phyloP scores from a whole-genome alignment of 2,329 filamentous ascomycete genomes.

The Arthrobotrys iridis region DNA sequence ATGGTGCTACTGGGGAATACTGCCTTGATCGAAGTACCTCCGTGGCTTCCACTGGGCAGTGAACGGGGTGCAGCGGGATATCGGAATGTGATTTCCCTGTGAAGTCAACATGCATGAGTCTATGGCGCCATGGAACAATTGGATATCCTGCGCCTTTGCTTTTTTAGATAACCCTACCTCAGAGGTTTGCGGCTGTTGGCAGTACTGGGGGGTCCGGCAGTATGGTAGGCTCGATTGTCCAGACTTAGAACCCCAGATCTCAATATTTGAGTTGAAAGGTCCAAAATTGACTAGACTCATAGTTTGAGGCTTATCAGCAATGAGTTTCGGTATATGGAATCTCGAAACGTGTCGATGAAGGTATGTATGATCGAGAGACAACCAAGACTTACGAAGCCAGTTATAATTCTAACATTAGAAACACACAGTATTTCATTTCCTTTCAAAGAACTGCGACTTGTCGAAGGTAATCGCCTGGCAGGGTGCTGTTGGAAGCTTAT shows the following conservation, averaged over 20 bases:
- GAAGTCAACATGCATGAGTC: constrained; percentile 50
- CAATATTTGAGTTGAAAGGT: constrained; percentile 40
- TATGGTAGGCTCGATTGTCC: constrained; percentile 15
- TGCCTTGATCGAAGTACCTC: background rate
- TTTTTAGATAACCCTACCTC: constrained; percentile 42
- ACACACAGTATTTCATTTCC: constrained; percentile 30
- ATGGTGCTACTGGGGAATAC: constrained; percentile 14
- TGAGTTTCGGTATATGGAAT: constrained; percentile 47
- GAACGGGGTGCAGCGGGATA: constrained; percentile 44
- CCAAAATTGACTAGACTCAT: constrained; percentile 32
- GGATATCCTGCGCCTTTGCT: constrained; percentile 48
- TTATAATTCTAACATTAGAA: constrained; percentile 54
- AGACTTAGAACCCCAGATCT: constrained; percentile 23
- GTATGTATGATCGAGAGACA: constrained; percentile 3
- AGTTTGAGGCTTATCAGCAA: constrained; percentile 50
- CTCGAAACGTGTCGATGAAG: constrained; percentile 18
- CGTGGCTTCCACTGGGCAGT: constrained; percentile 42
- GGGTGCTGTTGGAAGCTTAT: constrained; percentile 51
- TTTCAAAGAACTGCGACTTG: constrained; percentile 35
- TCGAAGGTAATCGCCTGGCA: constrained; percentile 45
- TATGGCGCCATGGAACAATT: constrained; percentile 51
- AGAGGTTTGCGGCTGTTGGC: constrained; percentile 10
- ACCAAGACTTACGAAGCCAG: constrained; percentile 42
- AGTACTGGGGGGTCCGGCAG: background rate
- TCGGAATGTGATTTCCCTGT: constrained; percentile 29